Base-by-base conservation (phyloP, 2,329 filamentous ascomycete genomes). In the Ambrosiella xylebori region DNA sequence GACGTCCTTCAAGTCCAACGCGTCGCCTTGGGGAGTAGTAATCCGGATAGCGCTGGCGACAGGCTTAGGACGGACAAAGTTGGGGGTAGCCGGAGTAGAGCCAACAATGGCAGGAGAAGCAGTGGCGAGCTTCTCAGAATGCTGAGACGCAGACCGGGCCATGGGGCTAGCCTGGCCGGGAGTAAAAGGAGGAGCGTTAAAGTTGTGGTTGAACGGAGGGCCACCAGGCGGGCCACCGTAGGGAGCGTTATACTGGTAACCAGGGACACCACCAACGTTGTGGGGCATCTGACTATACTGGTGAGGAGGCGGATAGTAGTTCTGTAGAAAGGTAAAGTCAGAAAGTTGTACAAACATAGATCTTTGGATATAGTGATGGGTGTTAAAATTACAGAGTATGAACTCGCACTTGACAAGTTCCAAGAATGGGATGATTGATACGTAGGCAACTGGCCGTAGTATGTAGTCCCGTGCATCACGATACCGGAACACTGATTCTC, bases 11-110 rank as follows among this genome's bases (percentile, higher is more conserved):
- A 76, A 78, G 64, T 88, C 82, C 11, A 96, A 74, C 37, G 82
- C 80, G 67, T 93, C 88, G 62, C 88, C 90, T 58, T 84, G 78
- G 37, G 84, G 78, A 65, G 88, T 87, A 75, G 88, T 94, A 74
- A 96, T 95, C 54, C 82, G 76, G 63, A 96, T 85, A 1, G 85
- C 82, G 53, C 82, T 82, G 69, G 80, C 50, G 44, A 50, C 54
- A 17, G 44, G 11, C 8, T 47, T 53, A 9, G 59, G 59, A 9
- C 59, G 59, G 47, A 61, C 45, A 36, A 61, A 61, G 37, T 39
- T 52, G 50, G 56, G 51, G 39, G 59, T 54, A 45, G 61, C 36
- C 40, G 78, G 72, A 7, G 76, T 73, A 44, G 81, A 79, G 39
- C 83, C 79, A 60, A 73, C 76, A 68, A 70, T 81, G 66, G 81